Percentiles rank a stretch among this genome's conserved stretches.
Evolutionary conservation across 192 early-diverging fungal genomes (phyloP).

Genomic region (Coemansia sp.): DNA sequence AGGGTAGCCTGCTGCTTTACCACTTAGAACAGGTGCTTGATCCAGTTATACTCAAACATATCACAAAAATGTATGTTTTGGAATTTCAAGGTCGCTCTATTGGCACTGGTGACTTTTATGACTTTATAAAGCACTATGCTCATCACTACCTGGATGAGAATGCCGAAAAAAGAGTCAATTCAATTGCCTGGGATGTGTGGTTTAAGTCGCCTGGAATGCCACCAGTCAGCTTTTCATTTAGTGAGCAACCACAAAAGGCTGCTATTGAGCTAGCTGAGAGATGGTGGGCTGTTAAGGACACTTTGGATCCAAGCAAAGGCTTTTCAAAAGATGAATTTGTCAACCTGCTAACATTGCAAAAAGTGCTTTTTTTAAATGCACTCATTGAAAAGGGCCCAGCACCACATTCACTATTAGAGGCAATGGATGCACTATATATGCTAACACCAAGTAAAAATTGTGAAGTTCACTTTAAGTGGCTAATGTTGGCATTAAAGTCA

Average conservation of each 20-base stretch:
- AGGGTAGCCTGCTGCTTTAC: constrained; percentile 92
- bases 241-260: constrained; percentile 75
- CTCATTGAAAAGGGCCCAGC: constrained; percentile 64
- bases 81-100: constrained; percentile 86
- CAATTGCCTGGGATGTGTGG: constrained; percentile 91
- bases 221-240: constrained; percentile 78
- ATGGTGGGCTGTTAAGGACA: constrained; percentile 64
- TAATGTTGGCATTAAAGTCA: constrained; percentile 72
- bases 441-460: constrained; percentile 71
- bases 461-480: constrained; percentile 89
- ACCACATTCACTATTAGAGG: constrained; percentile 56
- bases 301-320: constrained; percentile 42
- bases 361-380: constrained; percentile 79
- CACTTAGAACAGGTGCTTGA: constrained; percentile 88
- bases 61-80: constrained; percentile 73
- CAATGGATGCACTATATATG: constrained; percentile 70
- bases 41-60: constrained; percentile 77
- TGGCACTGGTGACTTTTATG: constrained; percentile 84
- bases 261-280: constrained; percentile 75
- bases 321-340: constrained; percentile 66
- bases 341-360: constrained; percentile 71
- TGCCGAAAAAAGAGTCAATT: constrained; percentile 65
- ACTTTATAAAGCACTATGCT: constrained; percentile 75
- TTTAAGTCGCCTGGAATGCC: constrained; percentile 87
- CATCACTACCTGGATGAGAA: constrained; percentile 71